Evolutionary conservation across 495 filamentous ascomycete genomes (phyloP).

Genomic region (Xylaria venustula): DNA sequence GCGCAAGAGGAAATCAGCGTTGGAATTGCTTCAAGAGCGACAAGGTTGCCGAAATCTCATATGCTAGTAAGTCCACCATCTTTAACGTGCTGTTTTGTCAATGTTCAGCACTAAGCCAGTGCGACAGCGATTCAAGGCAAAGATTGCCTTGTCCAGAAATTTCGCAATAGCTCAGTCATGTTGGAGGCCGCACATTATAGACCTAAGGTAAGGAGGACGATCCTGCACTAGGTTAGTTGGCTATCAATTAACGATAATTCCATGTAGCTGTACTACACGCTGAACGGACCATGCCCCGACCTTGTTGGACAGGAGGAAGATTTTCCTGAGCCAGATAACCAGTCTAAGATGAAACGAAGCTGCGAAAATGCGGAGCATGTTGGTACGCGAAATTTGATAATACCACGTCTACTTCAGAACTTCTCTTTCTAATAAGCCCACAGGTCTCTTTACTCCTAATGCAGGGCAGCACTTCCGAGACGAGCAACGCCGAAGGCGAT

Average conservation of each 20-base stretch:
- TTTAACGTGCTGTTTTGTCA: background rate
- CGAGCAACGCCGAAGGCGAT: constrained; percentile 73
- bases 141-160: constrained; percentile 87
- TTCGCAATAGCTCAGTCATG: constrained; percentile 96
- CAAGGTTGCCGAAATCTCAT: constrained; percentile 87
- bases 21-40: constrained; percentile 85
- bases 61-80: constrained; percentile 69
- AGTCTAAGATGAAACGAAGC: constrained; percentile 79
- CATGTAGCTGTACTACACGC: constrained; percentile 50
- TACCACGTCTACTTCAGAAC: background rate
- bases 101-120: constrained; percentile 16
- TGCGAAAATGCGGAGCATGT: constrained; percentile 84
- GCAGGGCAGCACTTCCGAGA: constrained; percentile 71
- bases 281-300: constrained; percentile 40
- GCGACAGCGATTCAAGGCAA: constrained; percentile 79
- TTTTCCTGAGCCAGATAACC: constrained; percentile 78
- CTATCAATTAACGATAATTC: background rate
- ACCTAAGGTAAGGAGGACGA: constrained; percentile 63
- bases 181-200: constrained; percentile 75
- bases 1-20: constrained; percentile 63
- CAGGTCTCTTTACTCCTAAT: constrained; percentile 70
- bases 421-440: constrained; percentile 5
- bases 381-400: constrained; percentile 50
- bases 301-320: constrained; percentile 59
- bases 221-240: background rate